A percentile compares a stretch with the other conserved stretches of the same genome.
These are phyloP conservation scores for Microsporum canis DNA, from an alignment of 2,329 filamentous ascomycete species.

Conservation along the genomic window DNA sequence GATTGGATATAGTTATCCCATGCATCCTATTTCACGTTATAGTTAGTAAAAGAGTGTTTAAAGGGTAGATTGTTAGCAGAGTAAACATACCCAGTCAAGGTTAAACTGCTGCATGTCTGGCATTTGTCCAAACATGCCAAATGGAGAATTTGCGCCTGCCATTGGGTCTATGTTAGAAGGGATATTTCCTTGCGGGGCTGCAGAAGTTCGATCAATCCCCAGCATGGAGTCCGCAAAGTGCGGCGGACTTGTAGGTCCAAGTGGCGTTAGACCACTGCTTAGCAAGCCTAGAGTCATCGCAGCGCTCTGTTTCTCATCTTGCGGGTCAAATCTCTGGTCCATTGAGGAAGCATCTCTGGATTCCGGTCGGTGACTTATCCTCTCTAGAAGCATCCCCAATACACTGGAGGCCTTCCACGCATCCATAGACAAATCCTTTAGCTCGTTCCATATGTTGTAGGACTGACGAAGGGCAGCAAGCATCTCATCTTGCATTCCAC, in stretches of 20 bases:
- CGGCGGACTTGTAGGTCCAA: conserved; percentile 23
- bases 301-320: conserved; percentile 52
- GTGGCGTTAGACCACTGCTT: conserved; percentile 49
- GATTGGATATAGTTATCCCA: conserved; percentile 61
- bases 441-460: conserved; percentile 65
- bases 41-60: conserved; percentile 18
- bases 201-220: conserved; percentile 17
- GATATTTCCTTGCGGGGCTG: conserved; percentile 18
- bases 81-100: conserved; percentile 50
- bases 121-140: conserved; percentile 46
- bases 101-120: conserved; percentile 44
- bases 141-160: conserved; percentile 38
- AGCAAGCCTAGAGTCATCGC: conserved; percentile 62
- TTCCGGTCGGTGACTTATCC: conserved; percentile 43
- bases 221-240: conserved; percentile 22
- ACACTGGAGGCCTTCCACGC: conserved; percentile 76
- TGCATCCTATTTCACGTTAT: conserved; percentile 40
- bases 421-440: conserved; percentile 71
- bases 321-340: conserved; percentile 26
- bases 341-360: conserved; percentile 18
- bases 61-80: not conserved
- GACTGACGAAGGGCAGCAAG: conserved; percentile 60
- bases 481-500: conserved; percentile 57
- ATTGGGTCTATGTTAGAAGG: conserved; percentile 20
- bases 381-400: conserved; percentile 73